Conservation (phyloP, 2,329 filamentous ascomycete species). For the Paecilomyces variotii region DNA sequence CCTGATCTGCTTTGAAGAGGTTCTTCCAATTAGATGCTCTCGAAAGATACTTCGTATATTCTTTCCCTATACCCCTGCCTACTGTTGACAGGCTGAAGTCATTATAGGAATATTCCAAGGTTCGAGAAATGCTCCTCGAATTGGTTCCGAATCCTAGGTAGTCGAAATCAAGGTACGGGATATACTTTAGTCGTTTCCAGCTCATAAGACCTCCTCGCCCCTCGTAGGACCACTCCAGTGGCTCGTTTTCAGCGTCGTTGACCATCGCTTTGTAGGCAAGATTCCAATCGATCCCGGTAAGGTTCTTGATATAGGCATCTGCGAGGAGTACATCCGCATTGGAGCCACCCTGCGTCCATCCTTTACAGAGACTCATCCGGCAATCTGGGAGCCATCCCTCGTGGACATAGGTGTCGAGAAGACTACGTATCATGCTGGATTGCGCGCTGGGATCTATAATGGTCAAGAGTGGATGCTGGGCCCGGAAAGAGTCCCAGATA, state of each 20-base stretch:
- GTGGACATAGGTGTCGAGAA: constrained; percentile 64
- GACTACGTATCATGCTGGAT: constrained; percentile 57
- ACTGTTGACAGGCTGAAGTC: constrained; percentile 61
- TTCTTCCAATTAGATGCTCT: constrained; percentile 61
- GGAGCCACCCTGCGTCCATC: constrained; percentile 65
- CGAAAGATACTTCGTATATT: constrained; percentile 48
- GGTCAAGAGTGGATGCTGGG: constrained; percentile 60
- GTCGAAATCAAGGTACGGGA: constrained; percentile 64
- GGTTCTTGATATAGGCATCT: constrained; percentile 61
- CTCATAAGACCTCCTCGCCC: constrained; percentile 62
- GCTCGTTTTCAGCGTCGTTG: constrained; percentile 63
- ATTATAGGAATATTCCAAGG: constrained; percentile 69
- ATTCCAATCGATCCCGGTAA: constrained; percentile 58
- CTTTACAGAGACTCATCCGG: constrained; percentile 62
- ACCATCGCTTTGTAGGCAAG: constrained; percentile 60
- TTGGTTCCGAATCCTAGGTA: constrained; percentile 58
- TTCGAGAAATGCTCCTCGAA: constrained; percentile 63
- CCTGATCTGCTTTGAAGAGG: constrained; percentile 54
- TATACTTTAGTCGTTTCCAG: constrained; percentile 64
- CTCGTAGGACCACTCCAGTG: constrained; percentile 60
- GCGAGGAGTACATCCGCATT: constrained; percentile 62
- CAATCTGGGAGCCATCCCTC: constrained; percentile 66
- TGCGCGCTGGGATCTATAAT: constrained; percentile 57
- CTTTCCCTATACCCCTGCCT: constrained; percentile 48
- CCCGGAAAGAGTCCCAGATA: constrained; percentile 64